These are phyloP conservation scores for Aspergillus brunneoviolaceus DNA, from an alignment of 2,329 filamentous ascomycete genomes.

Conservation along the genomic window DNA sequence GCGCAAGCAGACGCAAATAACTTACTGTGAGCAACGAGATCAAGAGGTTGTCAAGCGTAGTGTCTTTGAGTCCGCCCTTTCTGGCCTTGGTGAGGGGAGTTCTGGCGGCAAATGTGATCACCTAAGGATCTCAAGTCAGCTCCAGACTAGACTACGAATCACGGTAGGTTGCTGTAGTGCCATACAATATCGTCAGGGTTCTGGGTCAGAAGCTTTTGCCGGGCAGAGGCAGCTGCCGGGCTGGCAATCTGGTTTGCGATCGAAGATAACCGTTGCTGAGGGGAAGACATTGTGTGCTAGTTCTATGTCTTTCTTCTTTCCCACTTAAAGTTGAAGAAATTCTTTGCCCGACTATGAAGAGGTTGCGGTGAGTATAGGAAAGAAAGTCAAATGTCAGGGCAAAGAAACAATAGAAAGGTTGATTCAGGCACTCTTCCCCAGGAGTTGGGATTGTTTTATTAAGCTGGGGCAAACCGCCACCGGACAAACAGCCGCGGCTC, in stretches of 20 bases:
- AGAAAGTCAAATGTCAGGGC: not conserved
- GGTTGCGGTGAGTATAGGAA: not conserved
- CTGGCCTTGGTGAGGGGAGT: slow-evolving; percentile 43
- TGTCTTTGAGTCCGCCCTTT: slow-evolving; percentile 44
- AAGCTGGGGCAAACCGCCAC: slow-evolving; percentile 7
- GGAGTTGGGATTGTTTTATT: slow-evolving; percentile 6
- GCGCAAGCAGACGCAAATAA: not conserved
- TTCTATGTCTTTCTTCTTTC: not conserved
- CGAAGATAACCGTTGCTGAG: slow-evolving; percentile 41
- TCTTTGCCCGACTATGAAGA: not conserved
- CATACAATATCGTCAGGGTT: slow-evolving; percentile 43
- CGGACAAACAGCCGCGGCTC: slow-evolving; percentile 17
- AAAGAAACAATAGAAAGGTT: not conserved
- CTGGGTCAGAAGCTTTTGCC: slow-evolving; percentile 34
- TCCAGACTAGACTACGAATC: not conserved
- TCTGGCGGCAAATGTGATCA: slow-evolving; percentile 42
- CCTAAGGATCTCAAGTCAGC: slow-evolving; percentile 21
- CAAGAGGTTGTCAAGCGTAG: slow-evolving; percentile 36
- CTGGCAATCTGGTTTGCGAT: slow-evolving; percentile 43
- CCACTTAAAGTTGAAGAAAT: too few species aligned
- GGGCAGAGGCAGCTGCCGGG: slow-evolving; percentile 26
- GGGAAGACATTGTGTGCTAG: slow-evolving; percentile 35
- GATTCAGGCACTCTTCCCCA: not conserved
- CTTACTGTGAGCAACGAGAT: slow-evolving; percentile 39
- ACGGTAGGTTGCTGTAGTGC: not conserved